These are phyloP conservation scores for Salicornia ramosissima DNA, from an alignment of 148 eudicot genomes.

Conservation along the genomic window DNA sequence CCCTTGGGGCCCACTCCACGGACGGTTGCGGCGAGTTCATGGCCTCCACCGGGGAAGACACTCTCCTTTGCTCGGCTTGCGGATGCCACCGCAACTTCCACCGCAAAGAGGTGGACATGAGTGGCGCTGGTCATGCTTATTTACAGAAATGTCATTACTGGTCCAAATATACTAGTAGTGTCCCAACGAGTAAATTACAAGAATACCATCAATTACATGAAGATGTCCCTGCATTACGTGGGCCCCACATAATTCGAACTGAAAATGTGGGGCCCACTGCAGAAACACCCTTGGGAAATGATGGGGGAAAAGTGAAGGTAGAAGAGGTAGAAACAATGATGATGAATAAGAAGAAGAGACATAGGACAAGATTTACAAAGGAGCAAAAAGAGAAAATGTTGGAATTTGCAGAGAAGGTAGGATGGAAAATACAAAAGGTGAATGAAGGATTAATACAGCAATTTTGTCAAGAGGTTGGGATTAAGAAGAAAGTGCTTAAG, in stretches of 20 bases:
- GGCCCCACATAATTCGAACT: not conserved
- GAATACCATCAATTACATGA: not conserved
- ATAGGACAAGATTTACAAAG: constrained; percentile 28
- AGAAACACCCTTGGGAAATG: not conserved
- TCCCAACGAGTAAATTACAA: not conserved
- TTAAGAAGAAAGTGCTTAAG: constrained; percentile 36
- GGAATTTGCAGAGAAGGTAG: constrained; percentile 29
- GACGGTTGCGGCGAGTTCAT: constrained; percentile 61
- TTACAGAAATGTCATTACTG: constrained; percentile 10
- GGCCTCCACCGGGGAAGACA: constrained; percentile 24
- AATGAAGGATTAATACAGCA: constrained; percentile 24
- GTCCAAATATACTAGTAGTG: not conserved
- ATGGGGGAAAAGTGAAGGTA: not conserved
- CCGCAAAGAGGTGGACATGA: constrained; percentile 26
- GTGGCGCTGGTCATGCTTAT: not conserved
- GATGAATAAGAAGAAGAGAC: constrained; percentile 24
- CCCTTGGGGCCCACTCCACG: constrained; percentile 41
- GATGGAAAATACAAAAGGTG: constrained; percentile 32
- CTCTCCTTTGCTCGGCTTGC: constrained; percentile 48
- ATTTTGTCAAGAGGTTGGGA: constrained; percentile 34
- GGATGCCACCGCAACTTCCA: constrained; percentile 64
- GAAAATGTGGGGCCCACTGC: not conserved
- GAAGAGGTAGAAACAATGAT: not conserved
- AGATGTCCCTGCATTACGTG: not conserved
- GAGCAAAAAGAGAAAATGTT: constrained; percentile 36